Evolutionary conservation across 2,329 filamentous ascomycete genomes (phyloP).

Genomic region (Colletotrichum sp.): DNA sequence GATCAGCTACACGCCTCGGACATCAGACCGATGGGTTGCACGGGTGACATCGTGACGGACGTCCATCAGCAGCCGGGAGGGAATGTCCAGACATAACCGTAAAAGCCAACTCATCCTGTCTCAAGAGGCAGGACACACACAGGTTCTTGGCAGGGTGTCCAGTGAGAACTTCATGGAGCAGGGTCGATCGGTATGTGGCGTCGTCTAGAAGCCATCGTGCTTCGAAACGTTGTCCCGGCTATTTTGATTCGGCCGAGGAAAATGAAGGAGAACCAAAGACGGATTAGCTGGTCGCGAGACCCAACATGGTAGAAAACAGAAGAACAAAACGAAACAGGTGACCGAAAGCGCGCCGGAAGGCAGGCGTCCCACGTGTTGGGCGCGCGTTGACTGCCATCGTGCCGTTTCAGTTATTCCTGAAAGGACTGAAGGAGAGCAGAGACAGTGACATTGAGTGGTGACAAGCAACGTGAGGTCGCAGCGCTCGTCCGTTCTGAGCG

Average conservation of each 20-base stretch:
- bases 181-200: not conserved
- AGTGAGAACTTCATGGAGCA: not conserved
- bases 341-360: not conserved
- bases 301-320: not conserved
- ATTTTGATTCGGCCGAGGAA: not conserved
- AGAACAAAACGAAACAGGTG: not conserved
- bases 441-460: not conserved
- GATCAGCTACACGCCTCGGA: not conserved
- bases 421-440: not conserved
- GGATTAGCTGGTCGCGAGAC: not conserved
- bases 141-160: not conserved
- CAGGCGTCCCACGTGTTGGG: not conserved
- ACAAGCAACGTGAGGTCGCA: not conserved
- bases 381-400: not conserved
- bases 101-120: not conserved
- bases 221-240: not conserved
- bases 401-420: conserved; percentile 4
- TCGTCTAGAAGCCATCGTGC: not conserved
- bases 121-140: not conserved
- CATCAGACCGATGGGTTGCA: conserved; percentile 1
- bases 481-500: conserved; percentile 10
- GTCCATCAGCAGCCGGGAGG: not conserved
- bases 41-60: conserved; percentile 2
- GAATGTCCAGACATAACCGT: not conserved
- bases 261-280: not conserved